Conservation (phyloP, 305 asterid genomes). For the Fraxinus baroniana region DNA sequence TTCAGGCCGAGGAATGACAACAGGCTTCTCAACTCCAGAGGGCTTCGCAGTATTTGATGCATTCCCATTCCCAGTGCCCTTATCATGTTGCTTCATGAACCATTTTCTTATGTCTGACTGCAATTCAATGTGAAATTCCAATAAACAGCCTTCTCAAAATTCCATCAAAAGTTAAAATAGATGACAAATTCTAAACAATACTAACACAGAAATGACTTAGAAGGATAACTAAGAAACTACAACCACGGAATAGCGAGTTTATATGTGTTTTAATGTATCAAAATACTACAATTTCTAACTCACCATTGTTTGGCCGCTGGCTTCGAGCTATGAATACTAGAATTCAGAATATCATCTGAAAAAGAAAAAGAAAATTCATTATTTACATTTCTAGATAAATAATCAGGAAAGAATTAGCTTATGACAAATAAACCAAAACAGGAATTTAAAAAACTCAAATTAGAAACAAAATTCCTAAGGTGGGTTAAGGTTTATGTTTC, state of each 20-base stretch:
- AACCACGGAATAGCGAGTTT: background rate
- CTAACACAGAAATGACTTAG: background rate
- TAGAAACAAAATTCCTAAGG: background rate
- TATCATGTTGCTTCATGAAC: conserved; percentile 77
- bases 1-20: conserved; percentile 37
- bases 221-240: background rate
- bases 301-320: conserved; percentile 34
- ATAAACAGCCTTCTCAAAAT: conserved; percentile 8
- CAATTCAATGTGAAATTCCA: conserved; percentile 14
- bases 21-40: conserved; percentile 46
- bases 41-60: conserved; percentile 45
- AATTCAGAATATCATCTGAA: conserved; percentile 28
- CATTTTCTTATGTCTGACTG: conserved; percentile 96
- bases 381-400: background rate
- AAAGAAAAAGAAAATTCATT: conserved; percentile 4
- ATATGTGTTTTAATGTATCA: background rate
- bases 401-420: background rate
- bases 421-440: background rate
- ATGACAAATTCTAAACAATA: background rate
- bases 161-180: background rate
- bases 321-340: conserved; percentile 21
- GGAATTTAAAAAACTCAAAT: background rate
- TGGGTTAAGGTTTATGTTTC: conserved; percentile 32
- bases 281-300: conserved; percentile 17
- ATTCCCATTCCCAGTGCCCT: conserved; percentile 54